Evolutionary conservation across 805 yeast species (phyloP).

Genomic region (Saccharomycodes ludwigii): DNA sequence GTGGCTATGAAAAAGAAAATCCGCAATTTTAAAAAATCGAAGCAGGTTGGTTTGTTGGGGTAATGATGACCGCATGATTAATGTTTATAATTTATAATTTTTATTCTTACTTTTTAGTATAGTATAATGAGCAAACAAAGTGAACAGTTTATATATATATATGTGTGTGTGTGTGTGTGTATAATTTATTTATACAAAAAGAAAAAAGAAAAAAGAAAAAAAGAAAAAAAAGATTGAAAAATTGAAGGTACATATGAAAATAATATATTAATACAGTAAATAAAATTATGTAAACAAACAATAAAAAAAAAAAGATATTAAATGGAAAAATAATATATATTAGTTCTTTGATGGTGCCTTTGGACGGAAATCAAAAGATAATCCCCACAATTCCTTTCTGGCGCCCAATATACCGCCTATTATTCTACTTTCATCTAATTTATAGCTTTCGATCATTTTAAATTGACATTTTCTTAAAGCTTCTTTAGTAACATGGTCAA

Average conservation of each 20-base stretch:
- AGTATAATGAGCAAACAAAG: too few relatives aligned
- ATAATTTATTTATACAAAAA: not conserved
- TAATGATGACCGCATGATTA: too few relatives aligned
- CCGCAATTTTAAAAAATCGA: too few relatives aligned
- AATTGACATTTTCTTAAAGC: slow-evolving; percentile 34
- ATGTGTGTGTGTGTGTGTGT: too few relatives aligned
- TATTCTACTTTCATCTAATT: slow-evolving; percentile 17
- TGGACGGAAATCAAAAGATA: slow-evolving; percentile 25
- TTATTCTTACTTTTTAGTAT: too few relatives aligned
- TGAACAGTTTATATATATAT: too few relatives aligned
- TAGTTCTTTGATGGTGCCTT: slow-evolving; percentile 9
- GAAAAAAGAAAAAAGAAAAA: not conserved
- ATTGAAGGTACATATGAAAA: not conserved
- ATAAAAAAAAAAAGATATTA: not conserved
- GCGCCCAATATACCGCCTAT: slow-evolving; percentile 22
- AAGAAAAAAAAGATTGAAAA: not conserved
- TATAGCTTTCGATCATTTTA: slow-evolving; percentile 21
- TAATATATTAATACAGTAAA: not conserved
- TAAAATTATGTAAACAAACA: too few relatives aligned
- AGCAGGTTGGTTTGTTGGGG: too few relatives aligned
- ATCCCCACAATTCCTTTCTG: slow-evolving; percentile 22
- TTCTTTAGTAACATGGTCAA: slow-evolving; percentile 31
- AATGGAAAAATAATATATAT: not conserved
- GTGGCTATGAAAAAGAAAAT: slow-evolving; percentile 7
- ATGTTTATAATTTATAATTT: too few relatives aligned